Base-by-base conservation (phyloP, 2,329 filamentous ascomycete species). In the Aspergillus costaricaensis region DNA sequence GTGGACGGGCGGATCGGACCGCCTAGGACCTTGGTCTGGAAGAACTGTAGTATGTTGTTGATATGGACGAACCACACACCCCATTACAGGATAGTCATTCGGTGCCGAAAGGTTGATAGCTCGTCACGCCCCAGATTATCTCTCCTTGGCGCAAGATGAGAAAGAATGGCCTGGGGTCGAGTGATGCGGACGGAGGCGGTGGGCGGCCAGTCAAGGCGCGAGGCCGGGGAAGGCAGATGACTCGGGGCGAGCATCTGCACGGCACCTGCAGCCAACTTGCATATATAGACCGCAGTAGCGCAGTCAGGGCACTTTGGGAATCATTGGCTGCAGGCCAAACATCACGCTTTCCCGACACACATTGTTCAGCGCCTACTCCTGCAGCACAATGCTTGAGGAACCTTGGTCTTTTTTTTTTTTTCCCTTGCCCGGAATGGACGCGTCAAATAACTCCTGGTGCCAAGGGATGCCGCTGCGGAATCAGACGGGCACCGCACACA, bases 401-500 rank as follows among this genome's bases (percentile, higher is more conserved):
- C 32, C 32, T 14, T 36, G 32, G 12, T 5, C 32, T 2, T 12
- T 30, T 27, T 27, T 27, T 27, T 27, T 27, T 27, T 27, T 30
- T 36, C n/a, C n/a, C 4, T 5, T 5, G 32, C 32, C 32, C 32
- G 41, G 39, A 55, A 55, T 43, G 53, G 53, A 55, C 53, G 53
- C 53, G 53, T 55, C 53, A 47, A 55, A 55, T 55, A 55, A 30
- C 39, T 55, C 39, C 23, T 17, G 6, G 30, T 4, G 39, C 39
- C 23, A 55, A 43, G 53, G 51, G 30, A 15, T 4, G 12, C 10
- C 38, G 14, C 15, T 2, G 17, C 19, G 17, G 17, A 14, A 23
- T 9, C 27, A 21, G 50, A 21, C 23, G 19, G 21, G 17, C 36
- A 30, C 27, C 27, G 36, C 32, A 39, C 50, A 53, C 51, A 53